Conservation (phyloP, 805 yeast species). For the Spathaspora sp. region DNA sequence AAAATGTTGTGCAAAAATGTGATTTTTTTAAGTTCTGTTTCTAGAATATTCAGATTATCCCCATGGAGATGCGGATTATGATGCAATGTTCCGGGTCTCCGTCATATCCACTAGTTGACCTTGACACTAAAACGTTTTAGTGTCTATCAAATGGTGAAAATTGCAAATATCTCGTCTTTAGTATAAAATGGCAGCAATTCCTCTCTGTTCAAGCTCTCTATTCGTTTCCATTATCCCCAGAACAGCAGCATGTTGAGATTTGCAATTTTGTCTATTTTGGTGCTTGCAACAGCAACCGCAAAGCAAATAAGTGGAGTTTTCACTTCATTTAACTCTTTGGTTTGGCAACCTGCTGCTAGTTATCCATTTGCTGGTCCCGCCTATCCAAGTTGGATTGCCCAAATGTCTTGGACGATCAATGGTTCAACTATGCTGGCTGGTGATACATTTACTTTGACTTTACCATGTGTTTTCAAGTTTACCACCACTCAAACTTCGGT, state of each 20-base stretch:
- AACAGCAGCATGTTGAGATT: not conserved
- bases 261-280: not conserved
- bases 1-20: too few relatives aligned
- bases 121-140: too few relatives aligned
- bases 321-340: slow-evolving; percentile 11
- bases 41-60: too few relatives aligned
- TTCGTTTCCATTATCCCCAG: not conserved
- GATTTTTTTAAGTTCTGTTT: too few relatives aligned
- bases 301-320: slow-evolving; percentile 14
- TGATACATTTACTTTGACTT: slow-evolving; percentile 22
- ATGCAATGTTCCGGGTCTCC: too few relatives aligned
- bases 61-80: too few relatives aligned
- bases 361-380: slow-evolving; percentile 4
- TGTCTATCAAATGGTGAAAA: too few relatives aligned
- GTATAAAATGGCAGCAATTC: too few relatives aligned
- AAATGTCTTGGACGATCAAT: slow-evolving; percentile 17
- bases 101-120: too few relatives aligned
- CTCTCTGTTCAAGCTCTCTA: not conserved
- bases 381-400: slow-evolving; percentile 15
- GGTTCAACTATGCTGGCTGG: slow-evolving; percentile 15
- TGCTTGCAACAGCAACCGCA: not conserved
- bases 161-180: too few relatives aligned
- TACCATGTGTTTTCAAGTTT: slow-evolving; percentile 26
- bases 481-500: slow-evolving; percentile 12
- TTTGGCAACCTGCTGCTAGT: slow-evolving; percentile 7